Percentiles rank a stretch among this genome's conserved stretches.
These are phyloP conservation scores for Malus domestica DNA, from an alignment of 306 rosid genomes.

Conservation along the genomic window ASM211411v1 NC_041801.1:7269001-7269500, in stretches of 20 bases:
- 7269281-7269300: too few species aligned
- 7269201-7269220: conserved; percentile 57
- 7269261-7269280: too few species aligned
- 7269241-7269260: neutral
- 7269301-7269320: too few species aligned
- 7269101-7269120: neutral
- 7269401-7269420: conserved; percentile 65
- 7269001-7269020: too few species aligned
- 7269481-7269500: conserved; percentile 80
- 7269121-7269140: neutral
- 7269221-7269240: conserved; percentile 89
- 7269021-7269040: too few species aligned
- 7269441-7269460: conserved; percentile 80
- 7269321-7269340: neutral
- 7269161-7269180: conserved; percentile 69
- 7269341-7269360: conserved; percentile 27
- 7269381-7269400: conserved; percentile 61
- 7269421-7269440: conserved; percentile 70
- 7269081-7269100: too few species aligned
- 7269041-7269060: too few species aligned
- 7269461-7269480: conserved; percentile 82
- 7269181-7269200: conserved; percentile 44
- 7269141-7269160: conserved; percentile 43
- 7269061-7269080: too few species aligned
- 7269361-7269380: conserved; percentile 53